Percentiles rank a stretch among this genome's conserved stretches.
Evolutionary conservation across 2,329 filamentous ascomycete species (phyloP).

Genomic region (Cladophialophora yegresii): DNA sequence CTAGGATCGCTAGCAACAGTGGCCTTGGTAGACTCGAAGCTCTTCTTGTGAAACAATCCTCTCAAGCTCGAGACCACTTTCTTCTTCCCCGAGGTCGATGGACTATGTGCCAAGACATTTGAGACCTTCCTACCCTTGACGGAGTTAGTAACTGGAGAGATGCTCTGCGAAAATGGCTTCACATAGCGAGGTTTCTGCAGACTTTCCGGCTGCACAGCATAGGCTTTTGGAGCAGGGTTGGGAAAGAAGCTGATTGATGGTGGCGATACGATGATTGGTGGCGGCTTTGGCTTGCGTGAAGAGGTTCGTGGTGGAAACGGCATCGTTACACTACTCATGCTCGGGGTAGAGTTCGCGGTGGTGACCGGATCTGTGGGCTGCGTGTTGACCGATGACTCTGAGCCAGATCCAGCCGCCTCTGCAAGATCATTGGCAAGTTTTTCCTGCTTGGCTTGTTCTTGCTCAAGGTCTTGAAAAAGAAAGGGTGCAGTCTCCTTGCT

Average conservation of each 20-base stretch:
- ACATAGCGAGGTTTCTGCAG: constrained; percentile 25
- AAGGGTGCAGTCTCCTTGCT: constrained; percentile 28
- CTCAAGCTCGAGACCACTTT: constrained; percentile 37
- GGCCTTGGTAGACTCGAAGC: constrained; percentile 25
- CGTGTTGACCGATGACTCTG: not conserved
- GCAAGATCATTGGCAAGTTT: constrained; percentile 16
- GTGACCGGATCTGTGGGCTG: not conserved
- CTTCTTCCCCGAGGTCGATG: constrained; percentile 35
- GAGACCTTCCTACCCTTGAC: constrained; percentile 16
- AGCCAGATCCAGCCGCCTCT: not conserved
- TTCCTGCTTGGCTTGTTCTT: constrained; percentile 23
- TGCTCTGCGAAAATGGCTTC: constrained; percentile 29
- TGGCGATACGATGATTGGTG: constrained; percentile 29
- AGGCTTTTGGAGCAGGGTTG: constrained; percentile 13
- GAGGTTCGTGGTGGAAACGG: constrained; percentile 29
- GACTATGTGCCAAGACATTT: constrained; percentile 28
- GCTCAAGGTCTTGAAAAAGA: constrained; percentile 23
- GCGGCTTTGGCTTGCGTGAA: constrained; percentile 31
- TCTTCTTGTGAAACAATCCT: constrained; percentile 38
- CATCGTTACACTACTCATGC: not conserved
- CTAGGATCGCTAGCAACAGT: no score
- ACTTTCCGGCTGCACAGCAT: constrained; percentile 11
- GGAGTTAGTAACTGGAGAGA: constrained; percentile 19
- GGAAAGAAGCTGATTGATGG: constrained; percentile 12
- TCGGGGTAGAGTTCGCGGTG: not conserved